Evolutionary conservation across 1,284 basidiomycete species (phyloP).

Genomic region (Fomitopsis schrenkii): DNA sequence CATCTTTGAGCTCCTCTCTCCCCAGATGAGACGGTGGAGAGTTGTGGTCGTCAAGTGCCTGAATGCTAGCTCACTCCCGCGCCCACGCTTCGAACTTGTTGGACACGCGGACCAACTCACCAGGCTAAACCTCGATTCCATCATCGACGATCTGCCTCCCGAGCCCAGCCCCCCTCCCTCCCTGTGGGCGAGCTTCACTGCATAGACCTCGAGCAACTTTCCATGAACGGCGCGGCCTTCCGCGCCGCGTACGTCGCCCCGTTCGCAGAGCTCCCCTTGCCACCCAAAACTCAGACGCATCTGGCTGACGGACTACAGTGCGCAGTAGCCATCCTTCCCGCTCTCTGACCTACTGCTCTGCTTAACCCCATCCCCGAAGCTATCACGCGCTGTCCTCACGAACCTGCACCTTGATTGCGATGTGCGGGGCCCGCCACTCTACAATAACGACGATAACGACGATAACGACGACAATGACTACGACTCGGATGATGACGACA

Average conservation of each 20-base stretch:
- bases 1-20: not conserved
- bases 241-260: not conserved
- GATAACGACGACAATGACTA: no score
- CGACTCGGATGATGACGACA: no score
- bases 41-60: not conserved
- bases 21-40: not conserved
- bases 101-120: not conserved
- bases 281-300: not conserved
- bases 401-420: not conserved
- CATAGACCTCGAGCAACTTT: not conserved
- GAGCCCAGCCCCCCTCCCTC: not conserved
- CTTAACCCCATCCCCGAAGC: not conserved
- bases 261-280: not conserved
- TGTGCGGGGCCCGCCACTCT: not conserved
- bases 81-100: not conserved
- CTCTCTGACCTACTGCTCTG: not conserved
- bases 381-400: not conserved
- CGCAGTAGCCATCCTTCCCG: not conserved
- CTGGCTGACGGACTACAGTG: not conserved
- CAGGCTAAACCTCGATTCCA: not conserved
- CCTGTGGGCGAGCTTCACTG: not conserved
- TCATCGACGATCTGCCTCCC: not conserved
- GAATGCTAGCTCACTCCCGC: not conserved
- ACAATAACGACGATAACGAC: no score
- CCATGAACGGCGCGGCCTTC: not conserved